Evolutionary conservation across 305 asterid genomes (phyloP).

Genomic region (Salvia sclarea): DNA sequence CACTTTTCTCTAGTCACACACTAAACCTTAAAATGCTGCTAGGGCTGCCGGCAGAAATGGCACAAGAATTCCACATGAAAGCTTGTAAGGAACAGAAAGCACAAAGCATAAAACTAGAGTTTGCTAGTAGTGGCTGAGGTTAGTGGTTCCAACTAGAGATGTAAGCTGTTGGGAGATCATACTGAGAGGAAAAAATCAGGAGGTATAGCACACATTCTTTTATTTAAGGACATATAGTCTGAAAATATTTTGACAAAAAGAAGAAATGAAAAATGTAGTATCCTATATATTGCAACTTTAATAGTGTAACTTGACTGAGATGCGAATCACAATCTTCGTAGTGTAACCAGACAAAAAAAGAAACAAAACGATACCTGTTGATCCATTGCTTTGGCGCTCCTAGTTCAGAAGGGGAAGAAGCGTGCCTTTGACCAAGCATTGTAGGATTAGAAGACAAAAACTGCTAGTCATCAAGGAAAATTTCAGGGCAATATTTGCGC

Average conservation of each 20-base stretch:
- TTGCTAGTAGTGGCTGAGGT: not conserved
- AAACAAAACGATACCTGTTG: slow-evolving; percentile 51
- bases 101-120: not conserved
- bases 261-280: not conserved
- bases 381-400: slow-evolving; percentile 69
- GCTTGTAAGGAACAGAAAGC: not conserved
- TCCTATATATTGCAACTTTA: not conserved
- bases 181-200: not conserved
- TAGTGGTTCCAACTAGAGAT: not conserved
- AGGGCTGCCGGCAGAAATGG: too few relatives aligned
- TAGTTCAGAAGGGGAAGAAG: slow-evolving; percentile 47
- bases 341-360: slow-evolving; percentile 20
- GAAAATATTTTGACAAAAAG: not conserved
- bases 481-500: slow-evolving; percentile 30
- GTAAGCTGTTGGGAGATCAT: not conserved
- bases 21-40: too few relatives aligned
- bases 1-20: too few relatives aligned
- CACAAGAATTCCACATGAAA: too few relatives aligned
- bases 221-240: not conserved
- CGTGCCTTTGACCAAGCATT: slow-evolving; percentile 62
- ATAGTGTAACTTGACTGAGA: slow-evolving; percentile 17
- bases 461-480: slow-evolving; percentile 57
- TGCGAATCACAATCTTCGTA: slow-evolving; percentile 21
- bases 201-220: not conserved
- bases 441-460: slow-evolving; percentile 64